Evolutionary conservation across 371 early-diverging fungal genomes (phyloP).

Genomic region (Rhizopus sp.): DNA sequence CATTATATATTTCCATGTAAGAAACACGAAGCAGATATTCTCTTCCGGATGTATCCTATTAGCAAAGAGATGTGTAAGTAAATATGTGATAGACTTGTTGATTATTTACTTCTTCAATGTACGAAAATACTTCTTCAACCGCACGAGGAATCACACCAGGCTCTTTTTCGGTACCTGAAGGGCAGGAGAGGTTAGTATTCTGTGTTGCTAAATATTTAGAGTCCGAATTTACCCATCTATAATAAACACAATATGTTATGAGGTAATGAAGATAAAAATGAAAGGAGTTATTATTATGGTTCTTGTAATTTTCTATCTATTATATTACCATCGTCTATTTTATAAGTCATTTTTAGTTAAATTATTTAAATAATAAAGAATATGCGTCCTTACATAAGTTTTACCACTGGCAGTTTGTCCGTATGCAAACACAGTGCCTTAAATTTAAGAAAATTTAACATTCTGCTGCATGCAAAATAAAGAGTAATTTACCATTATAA

Average conservation of each 20-base stretch:
- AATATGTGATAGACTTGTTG: not conserved
- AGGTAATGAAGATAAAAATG: not conserved
- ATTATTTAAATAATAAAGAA: not conserved
- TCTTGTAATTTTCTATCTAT: not conserved
- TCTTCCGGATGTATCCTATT: constrained; percentile 39
- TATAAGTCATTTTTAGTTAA: not conserved
- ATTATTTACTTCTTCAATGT: constrained; percentile 36
- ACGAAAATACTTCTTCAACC: constrained; percentile 47
- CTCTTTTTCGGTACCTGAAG: constrained; percentile 43
- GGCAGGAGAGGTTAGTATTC: constrained; percentile 32
- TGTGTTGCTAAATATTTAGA: not conserved
- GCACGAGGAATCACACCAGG: constrained; percentile 55
- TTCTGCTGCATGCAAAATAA: not conserved
- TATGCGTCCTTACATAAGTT: constrained; percentile 64
- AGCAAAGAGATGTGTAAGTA: not conserved
- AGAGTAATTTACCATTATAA: constrained; percentile 48
- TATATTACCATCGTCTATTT: constrained; percentile 33
- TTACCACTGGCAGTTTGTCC: constrained; percentile 98
- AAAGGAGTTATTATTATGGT: not conserved
- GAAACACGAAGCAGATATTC: constrained; percentile 88
- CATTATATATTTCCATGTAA: constrained; percentile 97
- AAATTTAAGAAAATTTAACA: not conserved
- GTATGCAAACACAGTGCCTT: constrained; percentile 89
- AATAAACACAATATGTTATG: not conserved
- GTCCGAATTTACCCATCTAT: constrained; percentile 27